Evolutionary conservation across 2,329 filamentous ascomycete species (phyloP).

Genomic region (Alternaria incomplexa): DNA sequence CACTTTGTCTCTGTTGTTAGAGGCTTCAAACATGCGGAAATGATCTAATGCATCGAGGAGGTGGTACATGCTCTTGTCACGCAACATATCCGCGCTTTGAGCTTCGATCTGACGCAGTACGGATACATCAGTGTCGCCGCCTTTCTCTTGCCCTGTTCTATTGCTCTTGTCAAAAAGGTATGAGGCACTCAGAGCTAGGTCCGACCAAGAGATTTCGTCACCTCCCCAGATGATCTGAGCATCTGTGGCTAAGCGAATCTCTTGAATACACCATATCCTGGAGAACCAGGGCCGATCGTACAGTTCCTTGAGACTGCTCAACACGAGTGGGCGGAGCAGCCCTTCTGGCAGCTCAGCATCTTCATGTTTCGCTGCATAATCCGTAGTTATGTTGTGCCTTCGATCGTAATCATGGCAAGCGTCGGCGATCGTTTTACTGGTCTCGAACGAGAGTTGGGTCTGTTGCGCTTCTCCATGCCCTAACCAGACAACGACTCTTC

Average conservation of each 20-base stretch:
- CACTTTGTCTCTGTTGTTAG: conserved; percentile 10
- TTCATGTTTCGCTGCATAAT: not conserved
- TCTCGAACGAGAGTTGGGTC: not conserved
- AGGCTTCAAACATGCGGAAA: not conserved
- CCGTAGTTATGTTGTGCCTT: not conserved
- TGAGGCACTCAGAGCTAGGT: not conserved
- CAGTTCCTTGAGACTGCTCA: not conserved
- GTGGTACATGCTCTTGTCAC: not conserved
- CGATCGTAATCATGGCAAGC: not conserved
- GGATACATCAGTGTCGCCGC: not conserved
- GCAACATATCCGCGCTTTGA: not conserved
- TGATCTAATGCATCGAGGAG: not conserved
- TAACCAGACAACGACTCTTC: conserved; percentile 21
- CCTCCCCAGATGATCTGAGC: conserved; percentile 6
- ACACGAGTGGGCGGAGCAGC: not conserved
- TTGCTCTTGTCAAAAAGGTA: not conserved
- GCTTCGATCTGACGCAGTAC: not conserved
- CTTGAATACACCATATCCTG: conserved; percentile 15
- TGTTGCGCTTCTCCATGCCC: not conserved
- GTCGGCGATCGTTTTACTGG: not conserved
- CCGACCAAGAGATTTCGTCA: not conserved
- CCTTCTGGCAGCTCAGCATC: not conserved
- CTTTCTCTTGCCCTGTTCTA: not conserved
- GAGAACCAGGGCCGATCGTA: conserved; percentile 10
- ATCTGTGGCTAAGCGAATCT: conserved; percentile 2